phyloP scores from a whole-genome alignment of 495 filamentous ascomycete genomes.

The Clavariopsis aquatica region DNA sequence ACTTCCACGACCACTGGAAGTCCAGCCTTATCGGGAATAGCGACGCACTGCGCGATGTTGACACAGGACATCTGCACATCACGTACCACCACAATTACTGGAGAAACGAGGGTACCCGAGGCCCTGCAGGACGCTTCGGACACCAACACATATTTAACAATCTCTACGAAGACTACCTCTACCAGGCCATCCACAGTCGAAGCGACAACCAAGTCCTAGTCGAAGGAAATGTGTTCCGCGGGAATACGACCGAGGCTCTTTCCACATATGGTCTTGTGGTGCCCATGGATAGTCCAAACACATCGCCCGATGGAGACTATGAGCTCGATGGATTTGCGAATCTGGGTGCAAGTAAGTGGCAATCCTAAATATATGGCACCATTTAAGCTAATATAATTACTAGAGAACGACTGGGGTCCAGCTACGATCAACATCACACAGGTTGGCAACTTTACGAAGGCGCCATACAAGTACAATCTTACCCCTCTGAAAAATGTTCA shows the following conservation, averaged over 20 bases:
- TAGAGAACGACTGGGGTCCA: conserved; percentile 50
- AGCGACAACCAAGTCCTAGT: conserved; percentile 45
- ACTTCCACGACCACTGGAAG: conserved; percentile 44
- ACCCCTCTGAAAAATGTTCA: conserved; percentile 44
- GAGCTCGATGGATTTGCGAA: conserved; percentile 51
- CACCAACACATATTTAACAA: conserved; percentile 46
- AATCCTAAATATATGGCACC: conserved; percentile 1
- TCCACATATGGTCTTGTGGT: conserved; percentile 53
- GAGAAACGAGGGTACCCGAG: conserved; percentile 44
- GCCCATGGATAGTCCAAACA: conserved; percentile 49
- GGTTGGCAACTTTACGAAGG: conserved; percentile 46
- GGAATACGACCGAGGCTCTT: conserved; percentile 48
- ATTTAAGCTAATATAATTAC: conserved; percentile 10
- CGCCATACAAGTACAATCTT: conserved; percentile 47
- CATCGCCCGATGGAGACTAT: conserved; percentile 44
- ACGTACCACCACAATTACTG: conserved; percentile 49
- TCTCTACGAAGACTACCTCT: conserved; percentile 43
- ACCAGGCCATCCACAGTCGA: conserved; percentile 45
- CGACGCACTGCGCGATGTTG: conserved; percentile 40
- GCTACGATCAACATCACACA: conserved; percentile 48
- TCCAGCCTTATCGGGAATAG: conserved; percentile 32
- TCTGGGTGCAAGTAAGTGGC: conserved; percentile 46
- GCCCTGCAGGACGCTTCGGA: conserved; percentile 45
- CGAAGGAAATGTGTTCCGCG: conserved; percentile 46
- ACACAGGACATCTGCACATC: conserved; percentile 43